Conservation (phyloP, 1,284 basidiomycete genomes). For the Spongiforma sp. region DNA sequence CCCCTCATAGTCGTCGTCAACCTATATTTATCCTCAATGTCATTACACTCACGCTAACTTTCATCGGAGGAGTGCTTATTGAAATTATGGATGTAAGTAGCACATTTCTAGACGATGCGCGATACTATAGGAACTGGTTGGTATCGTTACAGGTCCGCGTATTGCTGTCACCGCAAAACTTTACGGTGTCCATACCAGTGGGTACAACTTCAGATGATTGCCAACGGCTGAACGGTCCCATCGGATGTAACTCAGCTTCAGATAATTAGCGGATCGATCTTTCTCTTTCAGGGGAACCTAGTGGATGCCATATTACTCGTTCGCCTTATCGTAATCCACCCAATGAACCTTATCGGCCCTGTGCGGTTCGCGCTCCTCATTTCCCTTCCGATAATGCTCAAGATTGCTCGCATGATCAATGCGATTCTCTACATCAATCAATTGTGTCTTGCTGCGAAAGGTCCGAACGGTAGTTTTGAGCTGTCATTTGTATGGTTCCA, state of each 20-base stretch:
- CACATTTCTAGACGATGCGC: too few species aligned
- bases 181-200: too few species aligned
- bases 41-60: constrained; percentile 26
- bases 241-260: too few species aligned
- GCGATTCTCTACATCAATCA: constrained; percentile 25
- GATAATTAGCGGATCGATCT: constrained; percentile 34
- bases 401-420: constrained; percentile 27
- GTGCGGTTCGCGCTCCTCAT: constrained; percentile 22
- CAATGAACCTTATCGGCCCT: constrained; percentile 19
- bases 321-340: constrained; percentile 35
- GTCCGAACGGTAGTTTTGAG: constrained; percentile 13
- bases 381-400: constrained; percentile 31
- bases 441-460: constrained; percentile 15
- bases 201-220: too few species aligned
- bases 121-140: too few species aligned
- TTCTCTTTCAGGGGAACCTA: constrained; percentile 36
- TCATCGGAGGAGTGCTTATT: constrained; percentile 3
- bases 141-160: too few species aligned
- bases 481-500: constrained; percentile 23
- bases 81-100: too few species aligned
- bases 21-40: constrained; percentile 38
- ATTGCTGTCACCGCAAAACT: too few species aligned
- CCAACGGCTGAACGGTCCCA: too few species aligned
- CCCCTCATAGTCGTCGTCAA: constrained; percentile 23
- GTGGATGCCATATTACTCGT: constrained; percentile 35